Evolutionary conservation across 169 alveolate species (phyloP).

Genomic region (Theileria annulata): DNA sequence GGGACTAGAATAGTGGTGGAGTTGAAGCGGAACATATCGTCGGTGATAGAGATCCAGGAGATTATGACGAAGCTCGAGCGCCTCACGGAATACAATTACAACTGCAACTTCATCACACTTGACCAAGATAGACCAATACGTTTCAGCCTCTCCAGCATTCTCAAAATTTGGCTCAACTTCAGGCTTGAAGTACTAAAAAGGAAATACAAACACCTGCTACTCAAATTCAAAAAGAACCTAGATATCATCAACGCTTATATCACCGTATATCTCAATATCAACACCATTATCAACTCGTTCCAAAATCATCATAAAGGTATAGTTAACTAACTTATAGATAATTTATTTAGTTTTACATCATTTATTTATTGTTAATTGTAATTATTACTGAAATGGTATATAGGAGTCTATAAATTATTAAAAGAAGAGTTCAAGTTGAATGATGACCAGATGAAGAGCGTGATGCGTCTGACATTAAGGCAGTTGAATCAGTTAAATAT

Average conservation of each 20-base stretch:
- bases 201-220: conserved; percentile 11
- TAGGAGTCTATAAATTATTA: background rate
- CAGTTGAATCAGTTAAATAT: conserved; percentile 49
- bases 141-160: conserved; percentile 30
- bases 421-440: conserved; percentile 40
- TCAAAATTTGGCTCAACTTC: conserved; percentile 62
- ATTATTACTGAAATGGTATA: conserved; percentile 26
- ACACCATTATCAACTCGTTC: conserved; percentile 11
- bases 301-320: background rate
- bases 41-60: conserved; percentile 58
- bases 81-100: conserved; percentile 40
- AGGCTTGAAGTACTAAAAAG: conserved; percentile 39
- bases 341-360: background rate
- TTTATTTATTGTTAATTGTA: background rate
- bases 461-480: conserved; percentile 54
- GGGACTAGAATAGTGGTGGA: conserved; percentile 58
- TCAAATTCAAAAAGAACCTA: conserved; percentile 31
- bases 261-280: conserved; percentile 22
- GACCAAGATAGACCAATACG: conserved; percentile 58
- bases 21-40: conserved; percentile 54
- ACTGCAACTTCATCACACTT: conserved; percentile 66
- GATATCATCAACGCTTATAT: conserved; percentile 39
- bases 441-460: conserved; percentile 39
- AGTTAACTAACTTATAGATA: background rate
- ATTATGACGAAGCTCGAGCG: conserved; percentile 39